Base-by-base conservation (phyloP, 2,329 filamentous ascomycete genomes). In the Apiospora phragmitis region DNA sequence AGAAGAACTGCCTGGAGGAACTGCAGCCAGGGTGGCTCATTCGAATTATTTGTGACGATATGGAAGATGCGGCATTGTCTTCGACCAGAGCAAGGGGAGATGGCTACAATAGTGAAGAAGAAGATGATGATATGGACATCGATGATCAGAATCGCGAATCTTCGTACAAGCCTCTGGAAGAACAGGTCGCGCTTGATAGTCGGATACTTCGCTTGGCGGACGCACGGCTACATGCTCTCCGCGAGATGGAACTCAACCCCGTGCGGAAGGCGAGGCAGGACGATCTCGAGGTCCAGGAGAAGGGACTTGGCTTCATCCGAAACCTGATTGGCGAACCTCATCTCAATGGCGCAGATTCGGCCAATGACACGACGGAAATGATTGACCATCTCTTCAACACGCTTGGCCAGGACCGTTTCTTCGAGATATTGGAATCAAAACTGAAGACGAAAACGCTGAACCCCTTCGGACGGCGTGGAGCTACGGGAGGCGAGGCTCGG, bases 211-310 rank as follows among this genome's bases (percentile, higher is more conserved):
- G 85, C 65, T 82, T 84, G 70, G 87, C 85, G 4, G 86, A 89
- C 72, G 80, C 82, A 69, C 85, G 83, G 72, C 81, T 91, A 47
- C 80, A 83, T 24, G 79, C 80, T 7, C 81, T 91, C 16, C 87
- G 90, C 71, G 91, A 93, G 68, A 85, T 88, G 18, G 93, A 96
- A 77, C 83, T 91, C 65, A 92, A 93, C 72, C 88, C 91, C 29
- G 85, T 87, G 32, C 87, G 90, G 41, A 91, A 91, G 77, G 90
- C 91, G 24, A 89, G 92, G 68, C 91, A 91, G 74, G 93, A 97
- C 74, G 93, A 97, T 74, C 86, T 95, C 47, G 91, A 91, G 2
- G 93, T 98, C 38, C 95, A 98, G 81, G 94, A 97, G 79, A 95
- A 98, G 81, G 93, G 92, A 0, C 88, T 98, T 24, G 92, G 97